Evolutionary conservation across 2,329 filamentous ascomycete genomes (phyloP), one percentile per base, ranked within the genome.

Genomic region (Myriosclerotinia duriaeana): DNA sequence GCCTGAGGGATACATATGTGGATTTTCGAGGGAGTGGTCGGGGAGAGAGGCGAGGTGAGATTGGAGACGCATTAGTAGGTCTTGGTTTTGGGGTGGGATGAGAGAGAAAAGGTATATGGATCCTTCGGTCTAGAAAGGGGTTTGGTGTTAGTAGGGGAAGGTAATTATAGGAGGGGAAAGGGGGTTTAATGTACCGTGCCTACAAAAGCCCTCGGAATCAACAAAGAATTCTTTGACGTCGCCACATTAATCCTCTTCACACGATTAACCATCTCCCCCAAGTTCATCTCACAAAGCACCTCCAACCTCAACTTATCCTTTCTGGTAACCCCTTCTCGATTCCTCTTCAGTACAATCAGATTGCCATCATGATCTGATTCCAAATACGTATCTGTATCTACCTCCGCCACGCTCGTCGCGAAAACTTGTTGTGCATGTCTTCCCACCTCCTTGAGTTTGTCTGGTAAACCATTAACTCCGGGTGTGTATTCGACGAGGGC

Each of bases 211-310:
- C 86, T 87, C 0, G 95, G 94, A 9, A 89, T 80, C 9, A 97
- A 87, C 36, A 89, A 81, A 11, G 91, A 87, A 70, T 83, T 87
- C 44, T 86, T 80, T 22, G 83, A 83, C 3, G 87, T 81, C 38
- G 86, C 83, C 12, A 96, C 86, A 64, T 89, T 83, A 22, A 98
- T 85, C 38, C 86, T 86, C 30, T 89, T 85, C 65, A 98, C 96
- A 42, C 87, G 85, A 75, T 99, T 99, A 65, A 98, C 92, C 85
- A 95, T 92, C 77, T 99, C 94, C 1, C 95, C 93, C 12, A 99
- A 82, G 54, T 89, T 87, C 69, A 98, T 87, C 77, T 97, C 93
- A 68, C 90, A 89, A 0, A 87, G 91, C 6, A 93, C 82, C 53
- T 91, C 84, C 71, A 98, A 79, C 38, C 87, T 83, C 60, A 84